Evolutionary conservation across 2,329 filamentous ascomycete genomes (phyloP), one percentile per base, ranked within the genome.

Genomic region (Sclerotinia sclerotiorum): DNA sequence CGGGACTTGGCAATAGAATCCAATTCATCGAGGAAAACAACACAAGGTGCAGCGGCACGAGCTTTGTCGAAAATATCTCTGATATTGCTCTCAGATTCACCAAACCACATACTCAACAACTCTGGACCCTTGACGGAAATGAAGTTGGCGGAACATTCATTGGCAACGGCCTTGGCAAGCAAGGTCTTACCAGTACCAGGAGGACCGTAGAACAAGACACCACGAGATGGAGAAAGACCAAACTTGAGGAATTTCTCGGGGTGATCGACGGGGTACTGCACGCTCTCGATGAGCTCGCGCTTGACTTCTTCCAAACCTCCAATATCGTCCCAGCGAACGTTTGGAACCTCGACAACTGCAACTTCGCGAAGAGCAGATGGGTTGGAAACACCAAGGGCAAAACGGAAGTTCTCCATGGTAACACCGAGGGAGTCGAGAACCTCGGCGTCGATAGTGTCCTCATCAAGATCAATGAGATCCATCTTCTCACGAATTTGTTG

Each of bases 181-280:
- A 99, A 88, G 71, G 95, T 99, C 87, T 99, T 99, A 97, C 95
- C 95, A 79, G 96, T 99, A 94, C 95, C 95, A 76, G 95, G 95
- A 72, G 96, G 95, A 74, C 95, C 96, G 79, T 97, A 99, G 86
- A 99, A 99, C 73, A 99, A 86, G 72, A 99, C 95, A 92, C 95
- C 95, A 77, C 94, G 93, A 73, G 95, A 98, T 71, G 95, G 95
- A 70, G 94, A 97, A 77, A 99, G 90, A 81, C 95, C 96, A 73
- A 99, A 99, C 85, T 99, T 99, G 89, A 97, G 93, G 89, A 98
- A 99, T 85, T 96, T 98, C 82, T 99, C 96, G 76, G 95, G 96
- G 79, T 99, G 95, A 80, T 99, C 95, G 81, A 99, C 95, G 32
- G 95, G 96, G 83, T 99, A 99, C 81, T 99, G 95, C 61, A 99